Evolutionary conservation across 225 moss, liverwort and hornwort species (phyloP).

Genomic region (Marchantia polymorpha): DNA sequence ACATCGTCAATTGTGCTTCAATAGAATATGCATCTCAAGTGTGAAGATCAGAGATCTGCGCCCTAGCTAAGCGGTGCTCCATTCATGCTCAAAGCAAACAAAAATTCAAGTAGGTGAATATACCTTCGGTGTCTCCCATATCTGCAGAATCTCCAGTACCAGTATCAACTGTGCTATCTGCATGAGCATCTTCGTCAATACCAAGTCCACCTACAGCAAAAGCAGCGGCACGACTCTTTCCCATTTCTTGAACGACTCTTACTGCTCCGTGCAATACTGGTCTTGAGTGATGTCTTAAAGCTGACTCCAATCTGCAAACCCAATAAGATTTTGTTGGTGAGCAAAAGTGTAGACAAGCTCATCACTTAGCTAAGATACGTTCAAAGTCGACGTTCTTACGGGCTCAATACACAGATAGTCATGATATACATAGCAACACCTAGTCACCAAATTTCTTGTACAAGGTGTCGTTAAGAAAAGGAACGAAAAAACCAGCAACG

Average conservation of each 20-base stretch:
- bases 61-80: too few relatives aligned
- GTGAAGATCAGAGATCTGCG: too few relatives aligned
- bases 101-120: background rate
- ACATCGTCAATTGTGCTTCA: background rate
- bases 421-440: too few relatives aligned
- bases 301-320: conserved; percentile 72
- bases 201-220: conserved; percentile 74
- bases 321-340: background rate
- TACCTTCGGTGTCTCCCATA: conserved; percentile 49
- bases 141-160: conserved; percentile 60
- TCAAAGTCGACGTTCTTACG: too few relatives aligned
- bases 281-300: conserved; percentile 78
- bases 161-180: conserved; percentile 61
- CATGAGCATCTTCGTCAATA: conserved; percentile 80
- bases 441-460: too few relatives aligned
- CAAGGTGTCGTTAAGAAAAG: too few relatives aligned
- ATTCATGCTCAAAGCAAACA: background rate
- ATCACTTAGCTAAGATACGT: too few relatives aligned
- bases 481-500: too few relatives aligned
- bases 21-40: too few relatives aligned
- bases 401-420: too few relatives aligned
- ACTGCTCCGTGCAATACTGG: conserved; percentile 95
- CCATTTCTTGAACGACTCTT: conserved; percentile 92
- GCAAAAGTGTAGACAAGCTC: too few relatives aligned
- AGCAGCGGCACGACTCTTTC: conserved; percentile 96